Evolutionary conservation across 768 basidiomycete genomes (phyloP).

Genomic region (Phylloporus sp.): DNA sequence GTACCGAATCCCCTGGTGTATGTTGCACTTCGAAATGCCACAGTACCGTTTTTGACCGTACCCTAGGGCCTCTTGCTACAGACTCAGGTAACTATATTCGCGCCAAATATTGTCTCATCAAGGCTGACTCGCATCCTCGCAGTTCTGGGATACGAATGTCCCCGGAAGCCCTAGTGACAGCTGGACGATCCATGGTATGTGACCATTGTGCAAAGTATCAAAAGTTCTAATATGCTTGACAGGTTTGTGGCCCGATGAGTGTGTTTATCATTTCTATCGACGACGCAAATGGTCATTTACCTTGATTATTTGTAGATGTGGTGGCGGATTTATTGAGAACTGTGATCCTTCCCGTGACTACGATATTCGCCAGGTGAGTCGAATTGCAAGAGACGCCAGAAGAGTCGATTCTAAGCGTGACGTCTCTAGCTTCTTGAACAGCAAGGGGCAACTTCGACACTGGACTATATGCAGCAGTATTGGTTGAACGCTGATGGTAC

Average conservation of each 20-base stretch:
- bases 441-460: conserved; percentile 54
- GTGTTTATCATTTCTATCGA: conserved; percentile 13
- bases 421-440: conserved; percentile 45
- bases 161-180: conserved; percentile 58
- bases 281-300: background rate
- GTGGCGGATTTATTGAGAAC: conserved; percentile 37
- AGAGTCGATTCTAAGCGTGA: background rate
- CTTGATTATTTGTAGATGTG: conserved; percentile 42
- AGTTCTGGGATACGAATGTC: conserved; percentile 60
- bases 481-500: conserved; percentile 62
- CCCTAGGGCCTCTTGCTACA: conserved; percentile 57
- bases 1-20: conserved; percentile 66
- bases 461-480: conserved; percentile 56
- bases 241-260: conserved; percentile 72
- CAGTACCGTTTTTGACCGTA: background rate
- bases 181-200: conserved; percentile 73
- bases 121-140: conserved; percentile 20
- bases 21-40: conserved; percentile 14
- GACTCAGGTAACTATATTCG: conserved; percentile 38
- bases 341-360: conserved; percentile 44
- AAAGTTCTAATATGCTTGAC: conserved; percentile 4
- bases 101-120: background rate
- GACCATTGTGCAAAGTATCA: background rate
- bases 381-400: background rate
- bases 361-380: conserved; percentile 39